phyloP scores from a whole-genome alignment of 148 eudicot species.

The Chenopodium suecicum region DNA sequence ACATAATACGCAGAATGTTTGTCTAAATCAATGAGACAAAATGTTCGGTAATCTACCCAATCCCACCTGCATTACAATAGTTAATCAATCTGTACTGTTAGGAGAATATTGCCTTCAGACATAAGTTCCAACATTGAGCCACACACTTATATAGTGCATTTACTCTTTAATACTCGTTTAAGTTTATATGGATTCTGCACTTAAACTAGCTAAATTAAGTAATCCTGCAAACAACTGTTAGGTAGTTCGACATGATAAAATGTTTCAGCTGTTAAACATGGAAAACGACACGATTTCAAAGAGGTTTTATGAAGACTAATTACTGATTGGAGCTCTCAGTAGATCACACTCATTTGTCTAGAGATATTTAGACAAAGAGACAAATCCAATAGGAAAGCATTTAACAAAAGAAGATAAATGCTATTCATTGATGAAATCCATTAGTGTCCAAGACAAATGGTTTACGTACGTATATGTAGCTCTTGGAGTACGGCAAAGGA shows the following conservation, averaged over 20 bases:
- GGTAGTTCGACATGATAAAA: background rate
- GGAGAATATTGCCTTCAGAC: background rate
- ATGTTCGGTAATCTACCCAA: background rate
- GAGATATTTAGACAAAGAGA: background rate
- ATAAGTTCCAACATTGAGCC: background rate
- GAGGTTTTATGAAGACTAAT: too few species aligned
- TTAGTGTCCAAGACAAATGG: background rate
- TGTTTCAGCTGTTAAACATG: background rate
- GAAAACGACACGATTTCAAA: background rate
- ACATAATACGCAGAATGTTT: too few species aligned
- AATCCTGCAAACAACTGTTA: background rate
- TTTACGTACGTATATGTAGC: background rate
- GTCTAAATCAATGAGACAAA: too few species aligned
- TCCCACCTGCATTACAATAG: background rate
- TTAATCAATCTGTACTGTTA: background rate
- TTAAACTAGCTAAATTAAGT: too few species aligned
- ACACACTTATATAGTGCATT: too few species aligned
- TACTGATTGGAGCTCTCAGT: background rate
- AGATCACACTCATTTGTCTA: background rate
- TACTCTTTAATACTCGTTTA: too few species aligned
- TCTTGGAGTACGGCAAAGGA: constrained; percentile 1
- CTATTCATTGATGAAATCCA: constrained; percentile 1
- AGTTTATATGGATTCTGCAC: too few species aligned
- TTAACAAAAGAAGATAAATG: background rate
- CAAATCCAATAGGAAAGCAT: background rate